These are phyloP conservation scores for Panaeolus cyanescens DNA, from an alignment of 768 basidiomycete species.

Conservation along the genomic window DNA sequence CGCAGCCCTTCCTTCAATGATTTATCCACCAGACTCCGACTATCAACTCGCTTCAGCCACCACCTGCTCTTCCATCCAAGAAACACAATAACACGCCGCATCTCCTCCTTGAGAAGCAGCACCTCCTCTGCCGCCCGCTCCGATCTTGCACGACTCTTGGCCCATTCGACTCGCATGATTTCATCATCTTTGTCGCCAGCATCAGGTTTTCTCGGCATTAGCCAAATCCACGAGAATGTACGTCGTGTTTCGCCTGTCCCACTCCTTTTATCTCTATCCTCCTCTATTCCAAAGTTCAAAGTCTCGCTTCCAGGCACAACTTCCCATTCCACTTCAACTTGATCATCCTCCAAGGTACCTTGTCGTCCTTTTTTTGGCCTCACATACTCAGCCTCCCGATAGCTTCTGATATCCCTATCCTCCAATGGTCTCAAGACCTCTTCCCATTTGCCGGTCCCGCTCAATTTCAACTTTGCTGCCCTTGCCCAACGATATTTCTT, in stretches of 20 bases:
- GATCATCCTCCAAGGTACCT: slow-evolving; percentile 1
- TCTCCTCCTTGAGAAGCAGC: slow-evolving; percentile 24
- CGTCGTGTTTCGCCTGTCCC: slow-evolving; percentile 1
- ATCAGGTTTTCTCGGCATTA: not conserved
- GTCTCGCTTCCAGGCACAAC: not conserved
- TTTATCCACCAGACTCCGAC: not conserved
- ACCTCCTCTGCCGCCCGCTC: slow-evolving; percentile 25
- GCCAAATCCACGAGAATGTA: slow-evolving; percentile 4
- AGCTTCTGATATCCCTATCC: slow-evolving; percentile 1
- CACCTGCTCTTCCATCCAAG: slow-evolving; percentile 17
- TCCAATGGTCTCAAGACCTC: not conserved
- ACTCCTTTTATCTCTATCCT: not conserved
- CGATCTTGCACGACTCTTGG: slow-evolving; percentile 19
- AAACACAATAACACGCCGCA: slow-evolving; percentile 12
- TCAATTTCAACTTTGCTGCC: not conserved
- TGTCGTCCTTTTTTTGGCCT: not conserved
- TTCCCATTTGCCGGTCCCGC: slow-evolving; percentile 1
- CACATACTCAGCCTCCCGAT: not conserved
- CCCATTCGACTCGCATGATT: slow-evolving; percentile 24
- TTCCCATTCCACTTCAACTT: not conserved
- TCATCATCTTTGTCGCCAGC: not conserved
- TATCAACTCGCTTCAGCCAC: slow-evolving; percentile 10
- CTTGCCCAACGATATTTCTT: not conserved
- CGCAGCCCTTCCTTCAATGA: slow-evolving; percentile 1
- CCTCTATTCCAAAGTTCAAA: not conserved